Base-by-base conservation (phyloP, 2,329 filamentous ascomycete species). In the Aspergillaceae sp. region DNA sequence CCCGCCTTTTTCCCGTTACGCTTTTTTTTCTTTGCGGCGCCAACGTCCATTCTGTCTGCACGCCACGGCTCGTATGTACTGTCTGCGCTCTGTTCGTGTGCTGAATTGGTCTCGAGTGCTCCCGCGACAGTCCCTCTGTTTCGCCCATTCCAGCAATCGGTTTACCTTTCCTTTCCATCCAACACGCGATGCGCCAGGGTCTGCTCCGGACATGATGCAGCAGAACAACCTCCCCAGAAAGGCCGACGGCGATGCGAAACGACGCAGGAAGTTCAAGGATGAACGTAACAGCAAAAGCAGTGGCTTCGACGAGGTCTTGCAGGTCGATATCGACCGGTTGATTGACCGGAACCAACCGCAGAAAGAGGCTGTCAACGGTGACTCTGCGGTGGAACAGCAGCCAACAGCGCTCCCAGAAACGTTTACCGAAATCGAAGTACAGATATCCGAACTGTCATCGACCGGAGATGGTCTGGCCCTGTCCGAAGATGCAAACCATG, bases 391-490 rank as follows among this genome's bases (percentile, higher is more conserved):
- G 3, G 48, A 49, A 38, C 50, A 58, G 11, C 43, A 50, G 29
- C 48, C 53, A 28, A 48, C 54, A n/a, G 46, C 50, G 26, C 54
- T 89, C 2, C 85, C 86, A 1, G 78, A 83, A 53, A 74, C 74
- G 35, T 85, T 85, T 48, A 77, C 80, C 4, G 87, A 94, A 63
- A 80, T 92, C 36, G 83, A 95, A 44, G 79, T 97, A 36, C 81
- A 84, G n/a, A 83, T 97, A 48, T 67, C 82, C 5, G 80, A 86
- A 54, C 74, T 97, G 32, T 94, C 91, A 0, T 97, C 91, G 0
- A 95, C 87, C 0, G 92, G 92, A 44, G 92, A 97, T 56, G 92
- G 88, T 2, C 77, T 98, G 46, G 92, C 86, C 3, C 73, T 87
- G 48, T 78, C 80, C n/a, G 70, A 79, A 29, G 77, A 79, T 49